Evolutionary conservation across 805 yeast species (phyloP), one percentile per base, ranked within the genome.

Genomic region (Yarrowia yakushimensis): DNA sequence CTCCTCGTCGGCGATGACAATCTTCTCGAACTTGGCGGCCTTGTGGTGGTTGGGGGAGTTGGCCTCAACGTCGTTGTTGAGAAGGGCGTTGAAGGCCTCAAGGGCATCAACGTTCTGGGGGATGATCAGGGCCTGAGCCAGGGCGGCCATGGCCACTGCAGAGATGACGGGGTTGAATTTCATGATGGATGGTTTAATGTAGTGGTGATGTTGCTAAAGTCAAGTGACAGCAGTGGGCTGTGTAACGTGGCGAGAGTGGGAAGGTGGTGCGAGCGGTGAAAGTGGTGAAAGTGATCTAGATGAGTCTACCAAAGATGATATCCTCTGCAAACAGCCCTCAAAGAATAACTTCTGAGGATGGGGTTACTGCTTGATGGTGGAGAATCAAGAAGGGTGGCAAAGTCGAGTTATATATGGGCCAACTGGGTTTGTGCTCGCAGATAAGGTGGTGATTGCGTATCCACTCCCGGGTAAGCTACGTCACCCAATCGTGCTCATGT

Each of bases 121-220:
- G 66, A 87, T 83, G 64, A 86, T 86, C 70, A 86, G 77, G n/a
- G 83, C 82, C 63, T 76, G 72, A 28, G 82, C 81, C 8, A 76
- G 67, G 27, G 79, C 65, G 45, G 75, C 74, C 55, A 69, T 67
- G 63, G 67, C 63, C 37, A 65, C 65, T 20, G 67, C 63, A 22
- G 66, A 63, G 27, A 65, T 66, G 42, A 67, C 62, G 28, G 46
- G 48, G 57, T 62, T 43, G 60, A 68, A 63, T 60, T 67, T 69
- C 71, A 69, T 69, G 50, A 23, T 66, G 15, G 43, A 17, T 36
- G 57, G 13, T 46, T 39, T 50, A 17, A 25, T 34, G 31, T 9
- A 17, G 59, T 25, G 43, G 37, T 6, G 54, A 31, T 15, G 59
- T 36, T 34, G 59, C 57, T 48, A 48, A 48, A 48, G 41, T 18